Evolutionary conservation across 768 basidiomycete genomes (phyloP), one percentile per base, ranked within the genome.

Genomic region (Termitomyces sp.): DNA sequence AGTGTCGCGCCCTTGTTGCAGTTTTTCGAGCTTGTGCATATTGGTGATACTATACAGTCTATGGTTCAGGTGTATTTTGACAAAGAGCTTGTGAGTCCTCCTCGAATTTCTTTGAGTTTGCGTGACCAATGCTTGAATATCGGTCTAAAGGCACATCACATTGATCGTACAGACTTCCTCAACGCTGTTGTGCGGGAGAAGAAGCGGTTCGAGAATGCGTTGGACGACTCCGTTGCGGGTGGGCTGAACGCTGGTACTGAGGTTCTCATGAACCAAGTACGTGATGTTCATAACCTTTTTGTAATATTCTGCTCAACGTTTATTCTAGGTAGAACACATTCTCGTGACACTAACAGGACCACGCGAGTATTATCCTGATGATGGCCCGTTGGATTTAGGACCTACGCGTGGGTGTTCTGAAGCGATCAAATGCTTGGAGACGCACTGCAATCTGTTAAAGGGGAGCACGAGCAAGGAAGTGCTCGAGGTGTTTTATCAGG

Each of bases 51-150:
- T 16, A 98, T 98, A 44, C 93, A 96, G 71, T 92, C 88, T 18
- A 98, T 98, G 86, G 85, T 97, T 6, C 94, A 99, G 64, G 97
- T 98, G 2, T 99, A 95, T 70, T 99, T 96, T 67, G 97, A 98
- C 67, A 95, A 95, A 66, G 96, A 97, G 65, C 74, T 98, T 72
- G 92, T 90, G 59, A 26, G 86, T 68, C 8, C 58, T 46, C 18
- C 58, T 46, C 18, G n/a, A 53, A 18, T 22, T 4, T 43, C 50
- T 16, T 27, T 20, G 24, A 46, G 44, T 6, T 46, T 59, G 46
- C 39, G 20, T 55, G 27, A 46, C n/a, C 29, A 48, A 31, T 24
- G 43, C 50, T 24, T 36, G n/a, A 43, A 29, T 16, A 43, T 3
- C 3, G 24, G 18, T 31, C 20, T 4, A 55, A 36, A 93, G 92